A percentile compares a stretch with the other conserved stretches of the same genome.
Conservation (phyloP, 495 filamentous ascomycete genomes). For the Choiromyces venosus region DNA sequence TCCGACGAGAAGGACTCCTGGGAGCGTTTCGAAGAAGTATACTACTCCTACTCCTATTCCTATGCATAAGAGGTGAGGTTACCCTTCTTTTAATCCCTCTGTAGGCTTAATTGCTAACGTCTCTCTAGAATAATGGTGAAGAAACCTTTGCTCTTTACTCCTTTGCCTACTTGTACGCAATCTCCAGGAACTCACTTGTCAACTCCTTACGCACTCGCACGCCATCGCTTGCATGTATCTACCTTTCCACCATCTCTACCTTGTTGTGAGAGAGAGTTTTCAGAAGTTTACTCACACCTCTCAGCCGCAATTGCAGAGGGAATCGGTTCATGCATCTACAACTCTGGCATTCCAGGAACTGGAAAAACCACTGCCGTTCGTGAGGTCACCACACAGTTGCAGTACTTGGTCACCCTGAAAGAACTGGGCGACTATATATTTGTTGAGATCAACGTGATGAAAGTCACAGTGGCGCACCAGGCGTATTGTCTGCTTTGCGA, state of each 20-base stretch:
- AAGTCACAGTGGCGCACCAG: constrained; percentile 95
- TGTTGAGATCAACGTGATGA: constrained; percentile 99
- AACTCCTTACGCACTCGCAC: constrained; percentile 86
- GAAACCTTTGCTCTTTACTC: constrained; percentile 90
- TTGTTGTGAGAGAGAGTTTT: constrained; percentile 87
- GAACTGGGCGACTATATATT: constrained; percentile 99
- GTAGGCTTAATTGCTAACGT: constrained; percentile 7
- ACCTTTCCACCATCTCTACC: constrained; percentile 82
- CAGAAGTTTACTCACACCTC: constrained; percentile 89
- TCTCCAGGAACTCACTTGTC: constrained; percentile 70
- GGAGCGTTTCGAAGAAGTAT: constrained; percentile 47
- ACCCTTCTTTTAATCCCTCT: not conserved
- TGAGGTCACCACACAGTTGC: constrained; percentile 85
- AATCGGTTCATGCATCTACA: constrained; percentile 93
- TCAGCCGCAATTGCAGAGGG: constrained; percentile 89
- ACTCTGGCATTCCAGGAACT: constrained; percentile 93
- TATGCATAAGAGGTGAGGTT: constrained; percentile 56
- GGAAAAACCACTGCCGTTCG: constrained; percentile 97
- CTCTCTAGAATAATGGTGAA: constrained; percentile 65
- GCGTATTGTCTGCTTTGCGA: constrained; percentile 95
- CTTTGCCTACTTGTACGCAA: constrained; percentile 78
- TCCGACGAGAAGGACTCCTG: constrained; percentile 54
- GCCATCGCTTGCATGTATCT: constrained; percentile 84
- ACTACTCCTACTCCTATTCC: constrained; percentile 72
- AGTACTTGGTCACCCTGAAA: constrained; percentile 74